Evolutionary conservation across 805 yeast genomes (phyloP), one percentile per base, ranked within the genome.

Genomic region (Candida hispaniensis): DNA sequence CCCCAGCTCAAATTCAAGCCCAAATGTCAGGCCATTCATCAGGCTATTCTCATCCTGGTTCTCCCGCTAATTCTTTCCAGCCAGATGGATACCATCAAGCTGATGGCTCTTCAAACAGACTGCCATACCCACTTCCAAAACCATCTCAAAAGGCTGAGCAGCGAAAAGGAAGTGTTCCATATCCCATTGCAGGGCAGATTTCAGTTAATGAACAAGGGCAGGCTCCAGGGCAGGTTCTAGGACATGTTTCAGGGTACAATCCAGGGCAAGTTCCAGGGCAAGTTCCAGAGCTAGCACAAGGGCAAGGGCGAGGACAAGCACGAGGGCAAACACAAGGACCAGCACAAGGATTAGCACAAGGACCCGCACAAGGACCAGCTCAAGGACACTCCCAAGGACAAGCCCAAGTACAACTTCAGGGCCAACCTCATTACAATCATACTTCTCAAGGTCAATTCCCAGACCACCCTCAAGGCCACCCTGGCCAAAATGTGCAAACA

Each of bases 311-410:
- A 13, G 30, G 18, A 13, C 42, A 36, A 14, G 46, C 23, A 30
- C 45, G 24, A 14, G 36, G 12, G 6, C 42, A 34, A 32, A 48
- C 8, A 7, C 47, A 15, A 18, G 21, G 34, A 14, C 22, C n/a
- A 19, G 10, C 8, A 19, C 22, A 19, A 19, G 10, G n/a, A 19
- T n/a, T 9, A 19, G 10, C 8, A 19, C 22, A 19, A 19, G 44
- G 39, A 14, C 42, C 5, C 19, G n/a, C 22, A 11, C 39, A 12
- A 23, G 39, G 23, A 17, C 28, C 19, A 11, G 22, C 16, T 13
- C 34, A 17, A 17, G 10, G n/a, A 19, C 22, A 8, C 8, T n/a
- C 8, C n/a, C 22, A 19, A 19, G 10, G n/a, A 19, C n/a, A 9
- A 19, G 10, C 22, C n/a, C 22, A 19, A 19, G 10, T 9, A 19